These are phyloP conservation scores for Passiflora organensis DNA, from an alignment of 345 rosid genomes.

Conservation along the genomic window DNA sequence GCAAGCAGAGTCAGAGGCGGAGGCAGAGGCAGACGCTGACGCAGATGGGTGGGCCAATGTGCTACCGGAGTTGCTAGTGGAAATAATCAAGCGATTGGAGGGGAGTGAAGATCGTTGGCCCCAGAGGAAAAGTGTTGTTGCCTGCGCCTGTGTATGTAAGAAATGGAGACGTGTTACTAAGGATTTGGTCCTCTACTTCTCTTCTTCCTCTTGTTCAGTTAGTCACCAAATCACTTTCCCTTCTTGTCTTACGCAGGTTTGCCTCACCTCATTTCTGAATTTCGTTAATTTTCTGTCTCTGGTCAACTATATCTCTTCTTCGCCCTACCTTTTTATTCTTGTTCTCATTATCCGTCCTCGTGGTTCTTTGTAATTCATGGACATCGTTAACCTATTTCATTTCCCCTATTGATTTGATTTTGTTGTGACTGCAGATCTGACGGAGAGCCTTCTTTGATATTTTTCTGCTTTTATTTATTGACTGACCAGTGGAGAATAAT, in stretches of 20 bases:
- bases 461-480: no score
- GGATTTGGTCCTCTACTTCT: conserved; percentile 40
- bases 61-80: conserved; percentile 74
- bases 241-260: conserved; percentile 81
- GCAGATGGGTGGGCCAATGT: conserved; percentile 51
- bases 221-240: conserved; percentile 77
- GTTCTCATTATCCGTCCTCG: no score
- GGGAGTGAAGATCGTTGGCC: conserved; percentile 74
- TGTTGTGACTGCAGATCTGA: no score
- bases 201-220: conserved; percentile 24
- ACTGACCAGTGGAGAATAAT: no score
- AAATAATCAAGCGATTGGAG: conserved; percentile 78
- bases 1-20: conserved; percentile 4
- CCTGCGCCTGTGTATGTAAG: conserved; percentile 79
- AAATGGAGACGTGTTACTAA: conserved; percentile 72
- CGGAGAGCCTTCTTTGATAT: no score
- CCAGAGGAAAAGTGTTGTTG: conserved; percentile 55
- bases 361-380: no score
- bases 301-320: not conserved
- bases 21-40: conserved; percentile 15
- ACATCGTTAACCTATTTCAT: no score
- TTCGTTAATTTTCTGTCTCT: not conserved
- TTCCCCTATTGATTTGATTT: no score
- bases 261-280: no score
- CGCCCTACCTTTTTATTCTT: not conserved